Base-by-base conservation (phyloP, 352 stramenopile genomes). In the Peronosclerospora sorghi region DNA sequence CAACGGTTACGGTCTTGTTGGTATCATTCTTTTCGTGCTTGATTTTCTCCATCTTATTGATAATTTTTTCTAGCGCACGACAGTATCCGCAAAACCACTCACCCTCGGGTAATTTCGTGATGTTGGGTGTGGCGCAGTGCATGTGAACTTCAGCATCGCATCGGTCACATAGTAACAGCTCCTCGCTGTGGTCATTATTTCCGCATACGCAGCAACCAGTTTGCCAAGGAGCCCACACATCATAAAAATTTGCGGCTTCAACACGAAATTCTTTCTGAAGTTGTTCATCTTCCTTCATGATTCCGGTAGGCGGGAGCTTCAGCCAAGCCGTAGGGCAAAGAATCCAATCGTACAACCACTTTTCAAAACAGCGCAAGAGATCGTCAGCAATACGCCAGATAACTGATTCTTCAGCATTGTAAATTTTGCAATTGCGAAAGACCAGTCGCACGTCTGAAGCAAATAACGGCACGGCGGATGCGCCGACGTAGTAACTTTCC, bases 91-190 rank as follows among this genome's bases (percentile, higher is more conserved):
- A 94, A 48, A 79, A 90, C 82, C 82, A 94, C 35, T 92, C 78
- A 13, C 69, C 79, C 2, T 82, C 70, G 3, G 82, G 82, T 12
- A 90, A 35, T 39, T 83, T 68, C 1, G 67, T 71, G 24, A 94
- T 62, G 13, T 71, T 62, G 9, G 79, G 79, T 1, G 68, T 83
- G 8, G 73, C 72, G 46, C 82, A 94, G 21, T 75, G 69, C 71
- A 92, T 88, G 59, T 94, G 82, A 21, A 89, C 81, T 44, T 94
- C 82, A 6, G 74, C 74, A 52, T 94, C 82, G 41, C 82, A 94
- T n/a, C 71, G 66, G 42, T 94, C 82, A 42, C 82, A 94, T 15
- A 94, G 42, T 17, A 94, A 50, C 4, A 92, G 56, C 41, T 89
- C 52, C 0, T 91, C 77, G n/a, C 59, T 85, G 44, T 92, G 68